These are phyloP conservation scores for Pistacia atlantica DNA, from an alignment of 345 rosid genomes.

Conservation along the genomic window DNA sequence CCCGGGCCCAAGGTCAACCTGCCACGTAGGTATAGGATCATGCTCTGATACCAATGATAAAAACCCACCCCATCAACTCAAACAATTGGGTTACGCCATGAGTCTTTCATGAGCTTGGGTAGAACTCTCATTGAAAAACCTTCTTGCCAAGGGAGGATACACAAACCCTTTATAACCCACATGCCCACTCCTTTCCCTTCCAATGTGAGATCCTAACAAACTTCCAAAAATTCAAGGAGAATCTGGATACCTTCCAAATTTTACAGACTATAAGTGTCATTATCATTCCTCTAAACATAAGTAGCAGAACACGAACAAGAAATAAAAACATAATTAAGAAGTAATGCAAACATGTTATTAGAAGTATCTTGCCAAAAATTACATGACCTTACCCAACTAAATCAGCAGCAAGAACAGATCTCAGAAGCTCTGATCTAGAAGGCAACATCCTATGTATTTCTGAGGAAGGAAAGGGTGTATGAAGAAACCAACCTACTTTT, in stretches of 20 bases:
- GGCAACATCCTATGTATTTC: constrained; percentile 63
- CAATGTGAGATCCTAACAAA: too few species aligned
- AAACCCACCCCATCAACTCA: too few species aligned
- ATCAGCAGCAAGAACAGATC: constrained; percentile 62
- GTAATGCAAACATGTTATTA: neutral
- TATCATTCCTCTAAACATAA: neutral
- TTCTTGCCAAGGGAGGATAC: too few species aligned
- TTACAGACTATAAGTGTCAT: too few species aligned
- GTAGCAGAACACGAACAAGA: neutral
- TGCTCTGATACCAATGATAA: too few species aligned
- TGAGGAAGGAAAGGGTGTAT: constrained; percentile 63
- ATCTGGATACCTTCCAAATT: neutral
- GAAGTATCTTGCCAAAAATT: neutral
- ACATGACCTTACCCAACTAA: constrained; percentile 49
- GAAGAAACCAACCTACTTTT: constrained; percentile 69
- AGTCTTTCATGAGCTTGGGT: too few species aligned
- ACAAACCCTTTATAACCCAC: too few species aligned
- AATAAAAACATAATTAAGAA: neutral
- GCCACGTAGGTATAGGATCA: too few species aligned
- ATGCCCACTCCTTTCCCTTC: too few species aligned
- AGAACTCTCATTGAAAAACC: too few species aligned
- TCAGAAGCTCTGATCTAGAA: constrained; percentile 54
- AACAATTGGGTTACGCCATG: too few species aligned
- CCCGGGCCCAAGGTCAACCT: too few species aligned
- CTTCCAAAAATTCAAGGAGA: neutral